These are phyloP conservation scores for Leucocoprinus sp. DNA, from an alignment of 768 basidiomycete species.

Conservation along the genomic window DNA sequence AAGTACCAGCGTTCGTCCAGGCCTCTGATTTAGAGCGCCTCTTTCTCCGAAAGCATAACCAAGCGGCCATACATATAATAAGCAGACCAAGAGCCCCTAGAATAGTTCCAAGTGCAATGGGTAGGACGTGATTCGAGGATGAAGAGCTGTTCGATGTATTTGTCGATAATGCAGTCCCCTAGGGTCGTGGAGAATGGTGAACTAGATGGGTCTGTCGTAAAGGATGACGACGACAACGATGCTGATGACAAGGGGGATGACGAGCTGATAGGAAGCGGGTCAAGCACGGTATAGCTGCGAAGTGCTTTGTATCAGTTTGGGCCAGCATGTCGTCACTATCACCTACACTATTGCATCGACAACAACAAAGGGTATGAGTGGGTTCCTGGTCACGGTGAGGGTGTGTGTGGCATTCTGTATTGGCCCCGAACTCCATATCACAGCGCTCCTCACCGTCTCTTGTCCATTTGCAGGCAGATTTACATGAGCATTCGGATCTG, in stretches of 20 bases:
- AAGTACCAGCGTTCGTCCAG: constrained; percentile 24
- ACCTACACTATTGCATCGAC: constrained; percentile 33
- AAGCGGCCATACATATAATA: constrained; percentile 20
- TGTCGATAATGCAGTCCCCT: no score
- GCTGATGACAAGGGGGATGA: constrained; percentile 11
- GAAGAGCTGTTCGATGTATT: constrained; percentile 12
- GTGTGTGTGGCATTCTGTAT: constrained; percentile 27
- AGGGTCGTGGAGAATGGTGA: constrained; percentile 12
- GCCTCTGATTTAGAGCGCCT: constrained; percentile 25
- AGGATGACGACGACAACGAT: constrained; percentile 16
- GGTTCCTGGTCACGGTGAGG: constrained; percentile 30
- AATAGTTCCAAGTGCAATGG: constrained; percentile 25
- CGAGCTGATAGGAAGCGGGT: constrained; percentile 12
- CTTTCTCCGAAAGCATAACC: constrained; percentile 21
- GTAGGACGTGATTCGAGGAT: constrained; percentile 17
- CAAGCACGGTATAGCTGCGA: constrained; percentile 13
- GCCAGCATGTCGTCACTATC: no score
- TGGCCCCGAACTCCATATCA: constrained; percentile 28
- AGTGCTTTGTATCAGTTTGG: neutral
- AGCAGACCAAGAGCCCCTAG: constrained; percentile 25
- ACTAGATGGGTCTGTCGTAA: neutral
- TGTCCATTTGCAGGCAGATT: constrained; percentile 25
- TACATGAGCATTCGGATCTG: neutral
- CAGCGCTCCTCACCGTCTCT: constrained; percentile 29
- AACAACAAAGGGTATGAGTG: constrained; percentile 25